Percentiles rank a stretch among this genome's conserved stretches.
Evolutionary conservation across 306 rosid species (phyloP).

Genomic region (Castanopsis chinensis): DNA sequence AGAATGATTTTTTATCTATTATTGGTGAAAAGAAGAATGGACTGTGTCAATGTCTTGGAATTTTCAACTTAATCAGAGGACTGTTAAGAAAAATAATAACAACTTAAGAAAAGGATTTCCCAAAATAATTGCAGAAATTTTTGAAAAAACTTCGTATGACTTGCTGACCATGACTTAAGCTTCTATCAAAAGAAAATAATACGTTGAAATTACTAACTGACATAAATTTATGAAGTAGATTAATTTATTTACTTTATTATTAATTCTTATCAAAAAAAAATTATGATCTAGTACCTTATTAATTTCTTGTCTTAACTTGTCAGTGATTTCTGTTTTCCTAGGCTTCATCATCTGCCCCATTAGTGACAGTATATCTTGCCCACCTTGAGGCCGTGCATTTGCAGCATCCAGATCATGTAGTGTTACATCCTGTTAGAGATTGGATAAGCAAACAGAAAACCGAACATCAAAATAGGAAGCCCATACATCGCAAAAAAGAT

Average conservation of each 20-base stretch:
- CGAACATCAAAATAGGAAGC: constrained; percentile 11
- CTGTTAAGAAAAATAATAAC: neutral
- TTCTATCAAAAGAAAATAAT: constrained; percentile 7
- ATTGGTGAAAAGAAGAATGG: neutral
- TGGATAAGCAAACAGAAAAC: neutral
- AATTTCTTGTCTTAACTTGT: constrained; percentile 85
- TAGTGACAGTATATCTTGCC: constrained; percentile 91
- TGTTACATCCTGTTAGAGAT: constrained; percentile 70
- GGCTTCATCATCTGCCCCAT: constrained; percentile 99
- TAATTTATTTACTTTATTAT: no score
- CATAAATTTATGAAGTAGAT: neutral
- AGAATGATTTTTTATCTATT: neutral
- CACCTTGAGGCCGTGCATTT: constrained; percentile 96
- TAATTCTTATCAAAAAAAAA: no score
- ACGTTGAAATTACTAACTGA: neutral
- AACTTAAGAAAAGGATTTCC: neutral
- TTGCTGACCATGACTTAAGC: neutral
- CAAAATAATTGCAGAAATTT: neutral
- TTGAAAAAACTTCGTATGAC: neutral
- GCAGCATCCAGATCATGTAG: constrained; percentile 90
- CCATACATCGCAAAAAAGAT: neutral
- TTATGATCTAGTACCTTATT: constrained; percentile 55
- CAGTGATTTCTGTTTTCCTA: constrained; percentile 92
- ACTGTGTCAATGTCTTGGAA: neutral
- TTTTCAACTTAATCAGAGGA: neutral